Evolutionary conservation across 306 rosid genomes (phyloP), one percentile per base, ranked within the genome.

Genomic region (Inga laurina): DNA sequence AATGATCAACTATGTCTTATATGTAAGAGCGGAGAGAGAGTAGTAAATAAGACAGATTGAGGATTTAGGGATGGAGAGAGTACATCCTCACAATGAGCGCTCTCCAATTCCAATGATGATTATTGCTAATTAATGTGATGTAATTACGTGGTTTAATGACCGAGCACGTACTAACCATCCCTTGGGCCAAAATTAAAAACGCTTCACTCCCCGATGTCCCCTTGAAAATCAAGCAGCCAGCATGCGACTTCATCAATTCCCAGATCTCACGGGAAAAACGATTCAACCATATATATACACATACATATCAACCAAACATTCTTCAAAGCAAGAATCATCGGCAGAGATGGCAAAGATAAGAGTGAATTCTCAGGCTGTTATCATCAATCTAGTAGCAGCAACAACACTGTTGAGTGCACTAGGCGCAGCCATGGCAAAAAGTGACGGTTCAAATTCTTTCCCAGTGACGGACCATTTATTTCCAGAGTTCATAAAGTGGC

Each of bases 401-500:
- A 67, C 10, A 49, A 37, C 7, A 51, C 39, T 85, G 30, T 3
- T 70, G 48, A 57, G 81, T 62, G 81, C 54, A 30, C 34, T 82
- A 32, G 35, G 18, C 43, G 1, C 34, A 14, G 30, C 34, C 22
- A 64, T 27, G 46, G 35, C 46, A 75, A 45, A 45, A 45, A 35
- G 49, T 66, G 85, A 75, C 18, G 85, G 59, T 37, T 76, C 90
- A 66, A 9, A 2, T 21, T 8, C 54, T 71, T 65, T 41, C 1
- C 35, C 81, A 11, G 32, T 2, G 5, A 82, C 34, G 64, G 84
- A 82, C 10, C 46, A 69, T 11, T 0, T 86, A 22, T 86, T 86
- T 30, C 88, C 88, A 2, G 84, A 43, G 32, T 85, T 88, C 85
- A 83, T 80, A 83, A 82, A 85, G 83, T 88, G 90, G 88, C 90